These are phyloP conservation scores for Fistulinella prunicolor DNA, from an alignment of 768 basidiomycete genomes.

Conservation along the genomic window DNA sequence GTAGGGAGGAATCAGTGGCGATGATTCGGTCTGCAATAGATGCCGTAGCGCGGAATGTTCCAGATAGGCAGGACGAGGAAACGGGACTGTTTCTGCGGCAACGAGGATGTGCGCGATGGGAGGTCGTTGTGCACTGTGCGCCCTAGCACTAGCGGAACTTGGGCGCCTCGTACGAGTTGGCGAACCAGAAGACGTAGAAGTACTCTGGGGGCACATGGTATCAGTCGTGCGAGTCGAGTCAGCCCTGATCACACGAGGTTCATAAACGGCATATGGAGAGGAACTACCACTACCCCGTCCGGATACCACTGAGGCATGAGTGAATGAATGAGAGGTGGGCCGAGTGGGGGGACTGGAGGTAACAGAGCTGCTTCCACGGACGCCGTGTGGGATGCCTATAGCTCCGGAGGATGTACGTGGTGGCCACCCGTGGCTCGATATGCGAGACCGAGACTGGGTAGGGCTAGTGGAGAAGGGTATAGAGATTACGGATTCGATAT, in stretches of 20 bases:
- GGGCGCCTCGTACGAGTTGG: conserved; percentile 47
- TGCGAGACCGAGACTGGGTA: conserved; percentile 40
- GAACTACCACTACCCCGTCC: conserved; percentile 30
- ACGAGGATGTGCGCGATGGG: conserved; percentile 29
- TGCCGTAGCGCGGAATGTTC: conserved; percentile 74
- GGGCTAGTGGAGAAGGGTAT: conserved; percentile 47
- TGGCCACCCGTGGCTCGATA: conserved; percentile 33
- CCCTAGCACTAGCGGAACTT: conserved; percentile 36
- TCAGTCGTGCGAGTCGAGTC: conserved; percentile 44
- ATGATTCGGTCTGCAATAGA: conserved; percentile 54
- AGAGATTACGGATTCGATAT: conserved; percentile 64
- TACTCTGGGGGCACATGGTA: conserved; percentile 36
- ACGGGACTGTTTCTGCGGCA: conserved; percentile 37
- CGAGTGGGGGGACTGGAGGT: conserved; percentile 38
- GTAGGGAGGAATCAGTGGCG: conserved; percentile 36
- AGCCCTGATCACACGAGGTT: conserved; percentile 70
- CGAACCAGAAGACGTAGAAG: conserved; percentile 40
- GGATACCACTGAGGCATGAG: conserved; percentile 32
- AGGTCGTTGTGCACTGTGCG: conserved; percentile 23
- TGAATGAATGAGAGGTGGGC: conserved; percentile 45
- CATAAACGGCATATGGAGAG: conserved; percentile 39
- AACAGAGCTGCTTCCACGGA: conserved; percentile 33
- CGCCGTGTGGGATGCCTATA: conserved; percentile 38
- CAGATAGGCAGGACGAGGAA: conserved; percentile 70
- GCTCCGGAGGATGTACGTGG: conserved; percentile 30